A percentile compares a stretch with the other conserved stretches of the same genome.
Evolutionary conservation across 805 yeast genomes (phyloP).

Genomic region (Yamadazyma insecticola): DNA sequence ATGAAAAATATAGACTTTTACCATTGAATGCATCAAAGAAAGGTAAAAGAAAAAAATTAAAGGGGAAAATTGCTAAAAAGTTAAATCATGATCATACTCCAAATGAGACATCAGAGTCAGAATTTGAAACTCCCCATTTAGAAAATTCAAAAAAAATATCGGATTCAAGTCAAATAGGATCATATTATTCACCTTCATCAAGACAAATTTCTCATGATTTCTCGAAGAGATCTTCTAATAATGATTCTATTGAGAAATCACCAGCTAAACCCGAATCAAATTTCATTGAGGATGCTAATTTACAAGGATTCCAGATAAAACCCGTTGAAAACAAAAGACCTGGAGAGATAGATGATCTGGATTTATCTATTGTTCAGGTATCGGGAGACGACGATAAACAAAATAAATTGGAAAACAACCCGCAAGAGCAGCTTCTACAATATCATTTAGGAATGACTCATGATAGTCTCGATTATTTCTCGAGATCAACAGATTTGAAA

Average conservation of each 20-base stretch:
- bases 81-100: conserved; percentile 5
- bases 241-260: too few species aligned
- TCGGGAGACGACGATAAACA: neutral
- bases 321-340: conserved; percentile 3
- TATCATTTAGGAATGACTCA: too few species aligned
- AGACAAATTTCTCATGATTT: too few species aligned
- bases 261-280: neutral
- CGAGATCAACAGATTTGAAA: conserved; percentile 8
- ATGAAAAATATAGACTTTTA: conserved; percentile 1
- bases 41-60: conserved; percentile 9
- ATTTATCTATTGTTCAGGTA: neutral
- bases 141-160: too few species aligned
- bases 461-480: too few species aligned
- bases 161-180: too few species aligned
- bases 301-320: conserved; percentile 4
- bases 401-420: neutral
- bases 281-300: conserved; percentile 1
- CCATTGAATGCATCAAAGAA: conserved; percentile 5
- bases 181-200: too few species aligned
- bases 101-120: conserved; percentile 2
- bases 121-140: neutral
- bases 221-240: too few species aligned
- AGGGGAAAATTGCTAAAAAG: conserved; percentile 4
- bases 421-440: too few species aligned
- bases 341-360: conserved; percentile 3